phyloP scores from a whole-genome alignment of 1,284 basidiomycete genomes.

The Trichosporon asahii region DNA sequence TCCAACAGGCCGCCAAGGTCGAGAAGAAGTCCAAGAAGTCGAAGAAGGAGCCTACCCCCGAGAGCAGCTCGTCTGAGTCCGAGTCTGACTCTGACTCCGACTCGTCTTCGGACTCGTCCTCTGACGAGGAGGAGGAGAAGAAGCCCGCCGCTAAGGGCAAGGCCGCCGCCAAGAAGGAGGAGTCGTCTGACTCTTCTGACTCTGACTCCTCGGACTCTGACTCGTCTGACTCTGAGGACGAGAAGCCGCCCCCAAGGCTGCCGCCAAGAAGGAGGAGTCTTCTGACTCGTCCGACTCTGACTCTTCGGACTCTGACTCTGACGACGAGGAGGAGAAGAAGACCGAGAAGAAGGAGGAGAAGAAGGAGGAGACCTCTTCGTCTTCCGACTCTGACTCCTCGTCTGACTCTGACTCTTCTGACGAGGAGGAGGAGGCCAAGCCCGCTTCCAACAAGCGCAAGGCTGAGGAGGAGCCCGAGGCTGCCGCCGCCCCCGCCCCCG shows the following conservation, averaged over 20 bases:
- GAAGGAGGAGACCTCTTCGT: not conserved
- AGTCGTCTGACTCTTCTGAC: constrained; percentile 25
- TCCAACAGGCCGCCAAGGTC: constrained; percentile 12
- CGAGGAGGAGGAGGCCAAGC: constrained; percentile 42
- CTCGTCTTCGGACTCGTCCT: constrained; percentile 5
- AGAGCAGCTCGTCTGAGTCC: constrained; percentile 30
- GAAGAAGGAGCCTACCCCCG: constrained; percentile 51
- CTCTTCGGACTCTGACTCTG: constrained; percentile 26
- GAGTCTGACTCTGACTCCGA: constrained; percentile 29
- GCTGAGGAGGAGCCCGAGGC: constrained; percentile 61
- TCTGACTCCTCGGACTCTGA: constrained; percentile 16
- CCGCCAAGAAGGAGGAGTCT: constrained; percentile 27
- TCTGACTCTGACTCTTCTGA: constrained; percentile 33
- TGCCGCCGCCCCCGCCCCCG: constrained; percentile 52
- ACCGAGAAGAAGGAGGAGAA: constrained; percentile 28
- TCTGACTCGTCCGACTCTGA: constrained; percentile 22
- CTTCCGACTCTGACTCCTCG: constrained; percentile 18
- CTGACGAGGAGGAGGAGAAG: constrained; percentile 19
- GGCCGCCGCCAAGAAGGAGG: constrained; percentile 14
- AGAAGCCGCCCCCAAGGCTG: constrained; percentile 20
- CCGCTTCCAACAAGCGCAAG: constrained; percentile 46
- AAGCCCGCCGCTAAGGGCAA: constrained; percentile 22
- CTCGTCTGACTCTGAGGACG: constrained; percentile 41
- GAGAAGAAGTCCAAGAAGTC: constrained; percentile 49
- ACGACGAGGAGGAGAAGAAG: constrained; percentile 16